phyloP scores from a whole-genome alignment of 108 stramenopile species.

The Cyclotella choctawhatcheeana region DNA sequence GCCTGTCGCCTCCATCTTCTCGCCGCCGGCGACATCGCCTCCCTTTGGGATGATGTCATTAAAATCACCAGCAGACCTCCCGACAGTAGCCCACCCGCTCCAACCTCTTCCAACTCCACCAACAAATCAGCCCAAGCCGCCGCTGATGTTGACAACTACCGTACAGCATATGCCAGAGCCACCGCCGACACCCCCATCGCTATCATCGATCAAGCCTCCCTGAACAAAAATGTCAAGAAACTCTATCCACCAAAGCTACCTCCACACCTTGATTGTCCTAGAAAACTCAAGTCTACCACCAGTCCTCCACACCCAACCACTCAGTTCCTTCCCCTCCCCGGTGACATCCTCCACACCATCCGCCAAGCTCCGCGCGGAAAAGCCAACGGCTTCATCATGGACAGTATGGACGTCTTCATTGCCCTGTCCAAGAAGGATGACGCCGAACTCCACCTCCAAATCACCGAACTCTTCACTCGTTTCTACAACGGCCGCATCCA shows the following conservation, averaged over 20 bases:
- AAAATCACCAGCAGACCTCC: neutral
- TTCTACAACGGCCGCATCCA: constrained; percentile 8
- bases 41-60: neutral
- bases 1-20: neutral
- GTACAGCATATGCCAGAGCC: constrained; percentile 17
- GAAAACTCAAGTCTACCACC: neutral
- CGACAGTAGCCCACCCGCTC: neutral
- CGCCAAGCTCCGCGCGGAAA: neutral
- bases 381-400: constrained; percentile 7
- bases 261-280: neutral
- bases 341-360: constrained; percentile 23
- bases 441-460: neutral
- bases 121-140: constrained; percentile 21
- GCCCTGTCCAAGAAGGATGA: neutral
- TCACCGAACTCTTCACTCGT: constrained; percentile 3
- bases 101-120: neutral
- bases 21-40: neutral
- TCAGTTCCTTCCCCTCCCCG: constrained; percentile 14
- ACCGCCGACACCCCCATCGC: constrained; percentile 17
- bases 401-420: constrained; percentile 21
- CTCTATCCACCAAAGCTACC: neutral
- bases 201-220: neutral
- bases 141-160: constrained; percentile 35
- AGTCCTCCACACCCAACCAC: constrained; percentile 2
- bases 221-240: neutral